Evolutionary conservation across 2,329 filamentous ascomycete species (phyloP).

Genomic region (Scopulariopsis brevicaulis): DNA sequence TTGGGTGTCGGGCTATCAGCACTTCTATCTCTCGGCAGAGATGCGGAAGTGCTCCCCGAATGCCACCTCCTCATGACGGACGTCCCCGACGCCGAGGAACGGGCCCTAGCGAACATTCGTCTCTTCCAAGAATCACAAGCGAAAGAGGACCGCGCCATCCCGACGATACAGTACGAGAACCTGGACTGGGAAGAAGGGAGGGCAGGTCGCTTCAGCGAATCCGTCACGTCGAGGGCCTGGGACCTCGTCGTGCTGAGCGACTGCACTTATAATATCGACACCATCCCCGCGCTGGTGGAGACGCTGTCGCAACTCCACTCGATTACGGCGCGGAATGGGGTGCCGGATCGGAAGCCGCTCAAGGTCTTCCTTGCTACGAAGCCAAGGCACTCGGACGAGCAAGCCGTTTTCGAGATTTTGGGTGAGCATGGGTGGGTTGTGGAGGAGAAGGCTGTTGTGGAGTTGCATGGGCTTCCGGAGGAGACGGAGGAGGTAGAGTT

Average conservation of each 20-base stretch:
- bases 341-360: constrained; percentile 11
- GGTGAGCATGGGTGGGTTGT: constrained; percentile 30
- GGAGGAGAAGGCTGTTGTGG: constrained; percentile 26
- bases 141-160: constrained; percentile 5
- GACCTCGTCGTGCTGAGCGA: constrained; percentile 45
- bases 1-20: constrained; percentile 37
- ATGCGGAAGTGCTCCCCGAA: constrained; percentile 8
- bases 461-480: constrained; percentile 31
- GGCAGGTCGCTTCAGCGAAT: constrained; percentile 28
- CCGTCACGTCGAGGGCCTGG: constrained; percentile 29
- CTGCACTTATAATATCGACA: constrained; percentile 50
- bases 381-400: constrained; percentile 41
- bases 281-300: constrained; percentile 38
- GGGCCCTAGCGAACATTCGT: constrained; percentile 34
- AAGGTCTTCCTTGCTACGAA: constrained; percentile 43
- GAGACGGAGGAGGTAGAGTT: constrained; percentile 36
- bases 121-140: constrained; percentile 8
- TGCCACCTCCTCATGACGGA: constrained; percentile 41
- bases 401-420: constrained; percentile 35
- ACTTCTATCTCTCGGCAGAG: constrained; percentile 12
- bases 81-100: constrained; percentile 38
- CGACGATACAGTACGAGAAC: constrained; percentile 35
- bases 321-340: neutral
- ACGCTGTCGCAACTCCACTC: constrained; percentile 39
- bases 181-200: constrained; percentile 45